A percentile compares a stretch with the other conserved stretches of the same genome.
Conservation (phyloP, 129 eudicot genomes). For the Pseudognaphalium luteoalbum region DNA sequence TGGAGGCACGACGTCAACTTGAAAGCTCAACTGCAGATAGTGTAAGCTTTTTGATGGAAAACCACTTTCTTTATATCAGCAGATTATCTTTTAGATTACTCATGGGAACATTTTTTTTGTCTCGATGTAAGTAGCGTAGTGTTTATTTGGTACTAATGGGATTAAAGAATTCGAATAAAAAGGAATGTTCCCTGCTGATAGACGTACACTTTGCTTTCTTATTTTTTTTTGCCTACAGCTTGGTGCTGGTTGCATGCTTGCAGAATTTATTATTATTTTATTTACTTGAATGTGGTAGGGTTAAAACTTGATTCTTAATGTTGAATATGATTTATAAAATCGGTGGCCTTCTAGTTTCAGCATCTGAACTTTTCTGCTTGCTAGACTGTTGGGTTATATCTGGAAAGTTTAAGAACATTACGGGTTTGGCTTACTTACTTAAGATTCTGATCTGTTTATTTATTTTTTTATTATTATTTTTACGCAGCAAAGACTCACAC, state of each 20-base stretch:
- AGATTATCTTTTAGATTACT: slow-evolving; percentile 17
- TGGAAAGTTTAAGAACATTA: slow-evolving; percentile 5
- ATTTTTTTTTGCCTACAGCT: neutral
- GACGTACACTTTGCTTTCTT: neutral
- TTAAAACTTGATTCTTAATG: neutral
- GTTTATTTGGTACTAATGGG: neutral
- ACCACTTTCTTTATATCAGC: slow-evolving; percentile 24
- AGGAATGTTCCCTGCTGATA: neutral
- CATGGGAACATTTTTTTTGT: neutral
- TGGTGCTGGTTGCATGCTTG: neutral
- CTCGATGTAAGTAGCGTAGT: slow-evolving; percentile 24
- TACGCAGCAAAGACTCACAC: neutral
- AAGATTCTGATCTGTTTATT: neutral
- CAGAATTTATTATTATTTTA: neutral
- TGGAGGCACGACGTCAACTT: slow-evolving; percentile 79
- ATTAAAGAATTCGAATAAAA: neutral
- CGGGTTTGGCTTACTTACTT: neutral
- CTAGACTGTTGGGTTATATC: slow-evolving; percentile 2
- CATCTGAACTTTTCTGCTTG: slow-evolving; percentile 8
- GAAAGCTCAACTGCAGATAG: slow-evolving; percentile 51
- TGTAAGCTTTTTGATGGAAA: slow-evolving; percentile 52
- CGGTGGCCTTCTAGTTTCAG: neutral
- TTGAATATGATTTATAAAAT: no score
- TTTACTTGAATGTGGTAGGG: neutral
- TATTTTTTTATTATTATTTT: no score